These are phyloP conservation scores for Trypanosoma rangeli DNA, from an alignment of 208 protist species.

Conservation along the genomic window DNA sequence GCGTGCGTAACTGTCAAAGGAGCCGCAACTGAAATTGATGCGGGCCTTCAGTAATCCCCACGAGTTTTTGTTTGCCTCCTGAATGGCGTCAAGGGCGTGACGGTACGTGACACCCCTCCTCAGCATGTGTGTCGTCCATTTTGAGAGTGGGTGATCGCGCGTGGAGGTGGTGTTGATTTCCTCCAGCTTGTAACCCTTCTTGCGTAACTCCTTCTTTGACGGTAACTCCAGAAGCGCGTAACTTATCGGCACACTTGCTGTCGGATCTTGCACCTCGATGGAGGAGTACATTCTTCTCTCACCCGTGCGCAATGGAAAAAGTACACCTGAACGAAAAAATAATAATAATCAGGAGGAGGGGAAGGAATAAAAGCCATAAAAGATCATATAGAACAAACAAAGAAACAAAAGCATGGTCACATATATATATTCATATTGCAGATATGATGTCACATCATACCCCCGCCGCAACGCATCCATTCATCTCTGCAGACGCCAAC, in stretches of 20 bases:
- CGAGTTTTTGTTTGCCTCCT: constrained; percentile 68
- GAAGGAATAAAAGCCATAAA: constrained; percentile 4
- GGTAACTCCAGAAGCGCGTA: constrained; percentile 74
- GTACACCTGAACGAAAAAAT: neutral
- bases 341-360: constrained; percentile 9
- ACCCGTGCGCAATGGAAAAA: neutral
- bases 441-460: neutral
- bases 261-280: constrained; percentile 39
- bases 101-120: constrained; percentile 62
- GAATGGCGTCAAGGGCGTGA: constrained; percentile 57
- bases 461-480: neutral
- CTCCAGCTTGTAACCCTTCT: constrained; percentile 70
- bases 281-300: neutral
- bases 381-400: neutral
- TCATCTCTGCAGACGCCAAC: too few species aligned
- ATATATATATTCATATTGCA: neutral
- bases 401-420: neutral
- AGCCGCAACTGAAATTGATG: constrained; percentile 77
- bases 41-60: constrained; percentile 78
- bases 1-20: constrained; percentile 68
- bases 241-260: constrained; percentile 56
- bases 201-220: constrained; percentile 58
- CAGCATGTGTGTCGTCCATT: constrained; percentile 64
- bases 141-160: constrained; percentile 70
- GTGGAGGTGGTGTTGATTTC: constrained; percentile 50